phyloP scores from a whole-genome alignment of 345 rosid species.

The Kernera saxatilis region DNA sequence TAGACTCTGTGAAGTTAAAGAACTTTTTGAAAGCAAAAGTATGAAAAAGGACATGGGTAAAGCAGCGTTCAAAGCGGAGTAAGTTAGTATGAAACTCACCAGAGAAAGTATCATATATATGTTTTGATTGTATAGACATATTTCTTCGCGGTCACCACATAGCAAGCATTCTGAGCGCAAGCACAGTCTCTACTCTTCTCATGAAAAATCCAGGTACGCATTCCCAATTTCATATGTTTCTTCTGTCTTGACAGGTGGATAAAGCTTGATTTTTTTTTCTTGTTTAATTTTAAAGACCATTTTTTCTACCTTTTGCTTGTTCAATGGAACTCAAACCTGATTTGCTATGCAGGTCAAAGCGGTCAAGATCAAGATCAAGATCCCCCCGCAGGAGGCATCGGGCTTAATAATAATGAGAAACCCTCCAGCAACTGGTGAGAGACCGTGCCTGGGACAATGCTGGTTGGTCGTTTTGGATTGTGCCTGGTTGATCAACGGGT shows the following conservation, averaged over 20 bases:
- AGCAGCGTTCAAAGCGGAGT: background rate
- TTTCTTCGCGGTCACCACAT: conserved; percentile 95
- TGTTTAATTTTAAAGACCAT: background rate
- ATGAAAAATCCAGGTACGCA: conserved; percentile 74
- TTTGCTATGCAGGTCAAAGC: conserved; percentile 48
- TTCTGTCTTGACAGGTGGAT: conserved; percentile 64
- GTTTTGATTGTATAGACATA: conserved; percentile 96
- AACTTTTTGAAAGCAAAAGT: conserved; percentile 10
- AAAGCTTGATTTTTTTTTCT: conserved; percentile 3
- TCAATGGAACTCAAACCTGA: background rate
- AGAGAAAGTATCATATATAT: conserved; percentile 62
- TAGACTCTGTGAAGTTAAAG: conserved; percentile 3
- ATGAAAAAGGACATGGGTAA: conserved; percentile 15
- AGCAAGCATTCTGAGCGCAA: conserved; percentile 99
- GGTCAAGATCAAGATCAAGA: conserved; percentile 82
- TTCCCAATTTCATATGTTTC: conserved; percentile 21
- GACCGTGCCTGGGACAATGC: background rate
- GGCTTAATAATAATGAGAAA: conserved; percentile 35
- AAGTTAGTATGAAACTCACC: conserved; percentile 29
- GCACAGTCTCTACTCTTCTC: conserved; percentile 94
- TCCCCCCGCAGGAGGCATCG: conserved; percentile 59
- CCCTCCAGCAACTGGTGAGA: background rate
- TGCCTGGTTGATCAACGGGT: background rate
- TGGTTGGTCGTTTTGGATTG: background rate
- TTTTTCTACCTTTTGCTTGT: background rate